These are phyloP conservation scores for Talaromyces sp. DNA, from an alignment of 2,329 filamentous ascomycete species.

Conservation along the genomic window DNA sequence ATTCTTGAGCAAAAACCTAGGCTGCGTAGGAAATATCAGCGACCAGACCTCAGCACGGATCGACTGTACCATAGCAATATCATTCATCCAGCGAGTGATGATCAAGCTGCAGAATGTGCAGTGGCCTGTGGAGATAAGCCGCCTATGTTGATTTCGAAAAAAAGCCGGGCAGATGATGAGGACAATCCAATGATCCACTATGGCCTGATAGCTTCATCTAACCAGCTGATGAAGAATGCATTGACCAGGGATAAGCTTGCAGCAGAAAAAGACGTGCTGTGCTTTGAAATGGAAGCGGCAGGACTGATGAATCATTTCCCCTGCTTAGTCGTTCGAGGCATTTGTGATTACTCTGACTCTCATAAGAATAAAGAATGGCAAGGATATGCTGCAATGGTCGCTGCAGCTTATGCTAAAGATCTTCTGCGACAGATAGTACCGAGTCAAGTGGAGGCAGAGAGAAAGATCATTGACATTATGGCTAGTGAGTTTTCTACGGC, in stretches of 20 bases:
- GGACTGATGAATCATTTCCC: constrained; percentile 32
- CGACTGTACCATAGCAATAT: constrained; percentile 11
- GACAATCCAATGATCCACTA: constrained; percentile 18
- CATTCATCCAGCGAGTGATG: constrained; percentile 6
- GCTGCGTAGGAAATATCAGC: constrained; percentile 11
- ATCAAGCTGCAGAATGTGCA: not conserved
- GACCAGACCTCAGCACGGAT: constrained; percentile 10
- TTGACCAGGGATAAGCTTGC: constrained; percentile 12
- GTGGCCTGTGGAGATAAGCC: not conserved
- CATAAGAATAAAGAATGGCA: constrained; percentile 30
- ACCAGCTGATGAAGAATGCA: constrained; percentile 20
- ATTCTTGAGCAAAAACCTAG: constrained; percentile 19
- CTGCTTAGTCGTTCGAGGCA: constrained; percentile 39
- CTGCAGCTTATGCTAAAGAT: constrained; percentile 27
- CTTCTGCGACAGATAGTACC: constrained; percentile 16
- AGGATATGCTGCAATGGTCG: constrained; percentile 29
- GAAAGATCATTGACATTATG: constrained; percentile 35
- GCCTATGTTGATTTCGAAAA: not conserved
- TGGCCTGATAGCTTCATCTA: constrained; percentile 21
- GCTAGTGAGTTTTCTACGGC: constrained; percentile 1
- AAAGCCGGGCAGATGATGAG: constrained; percentile 9
- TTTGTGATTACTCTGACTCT: constrained; percentile 41
- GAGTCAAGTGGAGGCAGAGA: constrained; percentile 25
- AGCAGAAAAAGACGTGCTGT: constrained; percentile 19
- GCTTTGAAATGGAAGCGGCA: constrained; percentile 32